Conservation (phyloP, 768 basidiomycete genomes). For the Hortiboletus flavorubellus region DNA sequence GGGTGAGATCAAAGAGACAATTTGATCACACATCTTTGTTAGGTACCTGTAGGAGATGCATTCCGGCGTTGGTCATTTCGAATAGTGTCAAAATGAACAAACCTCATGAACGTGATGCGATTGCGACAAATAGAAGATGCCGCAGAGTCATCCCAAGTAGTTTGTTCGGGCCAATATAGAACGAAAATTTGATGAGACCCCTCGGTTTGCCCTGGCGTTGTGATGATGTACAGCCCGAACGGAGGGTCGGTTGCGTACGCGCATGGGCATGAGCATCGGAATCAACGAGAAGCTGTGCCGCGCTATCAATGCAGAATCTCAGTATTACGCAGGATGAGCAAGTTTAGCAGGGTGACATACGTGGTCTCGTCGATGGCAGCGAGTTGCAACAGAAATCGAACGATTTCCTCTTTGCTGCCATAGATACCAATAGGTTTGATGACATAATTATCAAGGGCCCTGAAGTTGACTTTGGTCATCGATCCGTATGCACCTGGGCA, state of each 20-base stretch:
- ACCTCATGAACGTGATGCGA: slow-evolving; percentile 58
- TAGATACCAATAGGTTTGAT: slow-evolving; percentile 57
- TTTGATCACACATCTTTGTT: slow-evolving; percentile 56
- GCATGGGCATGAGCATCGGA: not conserved
- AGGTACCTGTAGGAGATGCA: slow-evolving; percentile 43
- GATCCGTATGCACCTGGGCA: slow-evolving; percentile 51
- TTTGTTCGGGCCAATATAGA: slow-evolving; percentile 58
- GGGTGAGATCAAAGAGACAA: slow-evolving; percentile 47
- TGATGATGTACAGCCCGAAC: slow-evolving; percentile 16
- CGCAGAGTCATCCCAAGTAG: slow-evolving; percentile 52
- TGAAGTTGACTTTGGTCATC: slow-evolving; percentile 56
- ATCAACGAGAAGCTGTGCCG: slow-evolving; percentile 13
- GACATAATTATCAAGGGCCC: slow-evolving; percentile 40
- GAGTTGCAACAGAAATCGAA: slow-evolving; percentile 39
- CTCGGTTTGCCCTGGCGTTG: not conserved
- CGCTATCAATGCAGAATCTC: not conserved
- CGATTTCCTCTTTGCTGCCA: slow-evolving; percentile 50
- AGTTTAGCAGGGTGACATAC: slow-evolving; percentile 30
- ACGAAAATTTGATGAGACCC: slow-evolving; percentile 36
- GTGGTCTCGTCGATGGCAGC: slow-evolving; percentile 35
- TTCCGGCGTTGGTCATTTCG: not conserved
- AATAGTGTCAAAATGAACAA: not conserved
- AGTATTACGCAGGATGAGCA: too few species aligned
- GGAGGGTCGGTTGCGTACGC: slow-evolving; percentile 7
- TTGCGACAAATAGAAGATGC: slow-evolving; percentile 44